A percentile compares a stretch with the other conserved stretches of the same genome.
Evolutionary conservation across 441 rosid genomes (phyloP).

Genomic region (Croton setiger): DNA sequence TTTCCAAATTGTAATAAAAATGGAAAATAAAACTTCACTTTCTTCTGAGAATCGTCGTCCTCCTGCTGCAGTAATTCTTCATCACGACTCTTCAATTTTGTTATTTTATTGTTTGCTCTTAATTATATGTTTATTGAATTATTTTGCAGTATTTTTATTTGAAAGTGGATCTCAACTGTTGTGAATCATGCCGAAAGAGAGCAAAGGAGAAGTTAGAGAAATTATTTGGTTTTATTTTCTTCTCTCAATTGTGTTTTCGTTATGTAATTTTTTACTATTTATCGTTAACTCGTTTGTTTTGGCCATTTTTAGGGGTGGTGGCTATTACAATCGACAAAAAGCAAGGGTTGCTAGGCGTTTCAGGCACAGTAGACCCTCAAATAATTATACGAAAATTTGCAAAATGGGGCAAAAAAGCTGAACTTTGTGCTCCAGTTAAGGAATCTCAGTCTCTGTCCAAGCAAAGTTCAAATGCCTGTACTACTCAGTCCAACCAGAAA

Average conservation of each 20-base stretch:
- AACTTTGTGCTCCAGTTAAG: background rate
- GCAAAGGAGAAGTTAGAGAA: background rate
- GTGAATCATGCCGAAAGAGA: background rate
- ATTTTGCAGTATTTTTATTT: conserved; percentile 5
- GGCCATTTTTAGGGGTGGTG: background rate
- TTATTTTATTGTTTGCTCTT: background rate
- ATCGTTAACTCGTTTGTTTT: background rate
- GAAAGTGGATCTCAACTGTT: background rate
- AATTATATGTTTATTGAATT: background rate
- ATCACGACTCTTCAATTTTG: background rate
- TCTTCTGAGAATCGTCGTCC: background rate
- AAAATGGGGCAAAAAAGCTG: conserved; percentile 4
- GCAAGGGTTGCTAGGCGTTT: background rate
- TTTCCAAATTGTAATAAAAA: background rate
- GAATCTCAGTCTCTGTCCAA: background rate
- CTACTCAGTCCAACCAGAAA: background rate
- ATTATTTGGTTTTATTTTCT: background rate
- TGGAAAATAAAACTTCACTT: background rate
- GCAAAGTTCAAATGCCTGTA: background rate
- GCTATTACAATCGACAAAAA: background rate
- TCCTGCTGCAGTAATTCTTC: background rate
- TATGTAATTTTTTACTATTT: background rate
- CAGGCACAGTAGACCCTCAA: background rate
- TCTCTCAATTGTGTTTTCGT: background rate
- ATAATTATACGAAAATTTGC: background rate